A percentile compares a stretch with the other conserved stretches of the same genome.
Conservation (phyloP, 768 basidiomycete genomes). For the Rossbeevera mucosa region DNA sequence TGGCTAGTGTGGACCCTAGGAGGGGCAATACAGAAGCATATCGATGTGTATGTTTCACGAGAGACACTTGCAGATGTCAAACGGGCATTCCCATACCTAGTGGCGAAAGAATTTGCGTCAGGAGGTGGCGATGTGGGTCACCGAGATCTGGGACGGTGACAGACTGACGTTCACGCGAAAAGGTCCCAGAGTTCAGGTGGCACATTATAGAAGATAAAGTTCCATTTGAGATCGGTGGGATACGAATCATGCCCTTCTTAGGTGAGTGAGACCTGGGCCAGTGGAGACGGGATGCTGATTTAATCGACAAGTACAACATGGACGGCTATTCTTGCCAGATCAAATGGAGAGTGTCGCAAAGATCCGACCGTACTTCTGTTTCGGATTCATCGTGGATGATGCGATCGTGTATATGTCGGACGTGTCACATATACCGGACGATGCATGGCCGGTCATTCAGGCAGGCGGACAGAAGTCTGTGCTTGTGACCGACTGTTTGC, state of each 20-base stretch:
- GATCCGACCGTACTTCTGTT: constrained; percentile 58
- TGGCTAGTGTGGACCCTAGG: constrained; percentile 67
- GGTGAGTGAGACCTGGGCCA: constrained; percentile 34
- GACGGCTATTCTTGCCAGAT: constrained; percentile 51
- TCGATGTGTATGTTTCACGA: constrained; percentile 70
- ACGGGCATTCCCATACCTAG: constrained; percentile 77
- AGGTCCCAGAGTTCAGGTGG: constrained; percentile 84
- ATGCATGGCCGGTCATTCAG: constrained; percentile 54
- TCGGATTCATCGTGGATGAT: constrained; percentile 67
- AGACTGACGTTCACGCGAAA: constrained; percentile 5
- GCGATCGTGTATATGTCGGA: constrained; percentile 77
- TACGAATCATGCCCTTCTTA: constrained; percentile 60
- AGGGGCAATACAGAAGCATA: constrained; percentile 59
- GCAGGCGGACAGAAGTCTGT: constrained; percentile 37
- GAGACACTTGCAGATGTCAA: constrained; percentile 64
- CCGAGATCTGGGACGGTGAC: background rate
- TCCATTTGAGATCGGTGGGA: constrained; percentile 62
- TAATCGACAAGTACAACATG: constrained; percentile 59
- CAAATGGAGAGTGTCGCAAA: constrained; percentile 5
- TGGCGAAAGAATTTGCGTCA: constrained; percentile 69
- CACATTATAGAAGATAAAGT: constrained; percentile 69
- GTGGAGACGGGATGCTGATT: background rate
- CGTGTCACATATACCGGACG: constrained; percentile 73
- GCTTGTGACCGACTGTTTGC: constrained; percentile 74
- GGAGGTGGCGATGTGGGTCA: constrained; percentile 68